Conservation (phyloP, 176 grass and related monocot species). For the Zoysia japonica region DNA sequence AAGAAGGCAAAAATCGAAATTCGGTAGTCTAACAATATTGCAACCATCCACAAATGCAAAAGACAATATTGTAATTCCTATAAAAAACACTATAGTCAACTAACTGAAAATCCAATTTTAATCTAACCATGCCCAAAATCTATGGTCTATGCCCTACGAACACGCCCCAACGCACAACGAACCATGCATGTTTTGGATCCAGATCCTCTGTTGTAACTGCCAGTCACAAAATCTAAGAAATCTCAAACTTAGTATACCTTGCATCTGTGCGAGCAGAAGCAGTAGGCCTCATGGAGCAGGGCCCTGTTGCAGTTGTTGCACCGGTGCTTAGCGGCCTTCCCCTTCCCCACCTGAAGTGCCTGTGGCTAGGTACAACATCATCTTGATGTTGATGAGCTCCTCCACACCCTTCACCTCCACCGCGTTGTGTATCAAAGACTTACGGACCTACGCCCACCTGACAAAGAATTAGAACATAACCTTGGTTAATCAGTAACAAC, state of each 20-base stretch:
- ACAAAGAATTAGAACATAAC: background rate
- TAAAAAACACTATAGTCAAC: background rate
- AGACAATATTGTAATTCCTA: too few species aligned
- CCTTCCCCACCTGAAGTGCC: background rate
- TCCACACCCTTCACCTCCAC: background rate
- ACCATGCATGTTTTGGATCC: too few species aligned
- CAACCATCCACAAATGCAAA: too few species aligned
- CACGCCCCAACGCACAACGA: too few species aligned
- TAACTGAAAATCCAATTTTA: background rate
- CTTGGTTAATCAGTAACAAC: background rate
- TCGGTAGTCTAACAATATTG: too few species aligned
- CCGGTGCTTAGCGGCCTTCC: background rate
- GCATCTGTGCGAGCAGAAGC: conserved; percentile 78
- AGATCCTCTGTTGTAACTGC: too few species aligned
- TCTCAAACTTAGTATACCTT: conserved; percentile 39
- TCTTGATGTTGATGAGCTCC: background rate
- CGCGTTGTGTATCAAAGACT: background rate
- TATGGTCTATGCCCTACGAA: too few species aligned
- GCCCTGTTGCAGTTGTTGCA: conserved; percentile 30
- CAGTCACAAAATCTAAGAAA: too few species aligned
- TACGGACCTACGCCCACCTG: conserved; percentile 1
- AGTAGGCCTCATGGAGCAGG: background rate
- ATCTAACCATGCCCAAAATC: too few species aligned
- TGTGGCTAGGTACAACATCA: conserved; percentile 25
- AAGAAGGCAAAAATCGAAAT: too few species aligned